Evolutionary conservation across 179 eudicot genomes (phyloP).

Genomic region (Pouteria campechiana): DNA sequence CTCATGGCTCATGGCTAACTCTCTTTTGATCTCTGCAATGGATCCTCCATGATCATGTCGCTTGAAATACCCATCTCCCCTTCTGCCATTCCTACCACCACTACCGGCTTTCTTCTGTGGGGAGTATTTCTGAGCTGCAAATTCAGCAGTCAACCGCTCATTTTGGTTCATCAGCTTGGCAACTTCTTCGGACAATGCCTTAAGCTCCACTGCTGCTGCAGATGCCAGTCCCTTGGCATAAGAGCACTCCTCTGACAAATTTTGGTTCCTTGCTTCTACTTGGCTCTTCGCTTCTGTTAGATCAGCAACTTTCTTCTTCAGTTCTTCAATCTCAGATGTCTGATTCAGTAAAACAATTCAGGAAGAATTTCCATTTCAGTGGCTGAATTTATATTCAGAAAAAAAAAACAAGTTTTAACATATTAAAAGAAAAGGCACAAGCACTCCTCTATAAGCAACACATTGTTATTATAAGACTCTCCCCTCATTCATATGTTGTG

Average conservation of each 20-base stretch:
- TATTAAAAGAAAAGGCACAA: no score
- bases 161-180: slow-evolving; percentile 91
- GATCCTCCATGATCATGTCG: slow-evolving; percentile 48
- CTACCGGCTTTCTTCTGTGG: slow-evolving; percentile 41
- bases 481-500: no score
- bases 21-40: slow-evolving; percentile 56
- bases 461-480: no score
- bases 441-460: no score
- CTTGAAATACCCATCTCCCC: slow-evolving; percentile 38
- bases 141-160: slow-evolving; percentile 60
- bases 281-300: slow-evolving; percentile 55
- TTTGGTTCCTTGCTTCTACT: slow-evolving; percentile 68
- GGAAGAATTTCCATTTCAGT: no score
- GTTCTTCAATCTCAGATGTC: slow-evolving; percentile 64
- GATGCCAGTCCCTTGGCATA: slow-evolving; percentile 99
- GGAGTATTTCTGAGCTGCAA: slow-evolving; percentile 48
- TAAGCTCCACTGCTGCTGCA: slow-evolving; percentile 96
- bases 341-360: slow-evolving; percentile 15
- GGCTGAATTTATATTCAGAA: no score
- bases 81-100: slow-evolving; percentile 53
- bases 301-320: slow-evolving; percentile 46
- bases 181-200: slow-evolving; percentile 94
- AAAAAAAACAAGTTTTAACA: no score
- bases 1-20: slow-evolving; percentile 61
- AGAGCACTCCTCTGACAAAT: slow-evolving; percentile 89